Conservation (phyloP, 2,329 filamentous ascomycete genomes). For the Ascosphaera apis region DNA sequence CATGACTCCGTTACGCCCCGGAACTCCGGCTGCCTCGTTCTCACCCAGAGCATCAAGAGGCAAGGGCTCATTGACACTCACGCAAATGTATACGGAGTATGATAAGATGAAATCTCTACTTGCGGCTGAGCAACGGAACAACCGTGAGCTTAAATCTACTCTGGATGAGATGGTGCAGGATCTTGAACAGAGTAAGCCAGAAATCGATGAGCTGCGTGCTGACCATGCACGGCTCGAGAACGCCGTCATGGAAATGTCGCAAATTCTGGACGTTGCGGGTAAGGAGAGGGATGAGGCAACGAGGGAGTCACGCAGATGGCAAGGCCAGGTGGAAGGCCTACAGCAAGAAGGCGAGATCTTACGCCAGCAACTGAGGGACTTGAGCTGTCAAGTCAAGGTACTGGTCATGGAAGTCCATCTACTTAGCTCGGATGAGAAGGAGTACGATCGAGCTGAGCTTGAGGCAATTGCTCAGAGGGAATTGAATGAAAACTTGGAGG, state of each 20-base stretch:
- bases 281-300: conserved; percentile 58
- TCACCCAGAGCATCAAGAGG: conserved; percentile 31
- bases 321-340: conserved; percentile 42
- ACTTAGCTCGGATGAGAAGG: conserved; percentile 48
- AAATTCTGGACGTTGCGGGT: conserved; percentile 59
- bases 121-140: conserved; percentile 48
- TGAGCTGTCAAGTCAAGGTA: conserved; percentile 75
- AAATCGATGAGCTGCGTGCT: conserved; percentile 61
- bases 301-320: conserved; percentile 56
- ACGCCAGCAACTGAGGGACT: conserved; percentile 66
- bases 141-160: conserved; percentile 48
- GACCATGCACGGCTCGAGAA: conserved; percentile 61
- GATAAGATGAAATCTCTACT: conserved; percentile 43
- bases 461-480: conserved; percentile 58
- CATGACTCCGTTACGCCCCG: conserved; percentile 27
- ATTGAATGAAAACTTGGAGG: conserved; percentile 46
- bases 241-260: conserved; percentile 65
- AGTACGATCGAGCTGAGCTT: conserved; percentile 52
- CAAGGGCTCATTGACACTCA: conserved; percentile 32
- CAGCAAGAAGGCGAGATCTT: conserved; percentile 51
- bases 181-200: conserved; percentile 65
- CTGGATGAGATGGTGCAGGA: conserved; percentile 71
- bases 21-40: conserved; percentile 25
- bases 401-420: conserved; percentile 71
- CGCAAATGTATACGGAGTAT: conserved; percentile 41